Evolutionary conservation across 805 yeast genomes (phyloP).

Genomic region (Wickerhamiella sorbophila): DNA sequence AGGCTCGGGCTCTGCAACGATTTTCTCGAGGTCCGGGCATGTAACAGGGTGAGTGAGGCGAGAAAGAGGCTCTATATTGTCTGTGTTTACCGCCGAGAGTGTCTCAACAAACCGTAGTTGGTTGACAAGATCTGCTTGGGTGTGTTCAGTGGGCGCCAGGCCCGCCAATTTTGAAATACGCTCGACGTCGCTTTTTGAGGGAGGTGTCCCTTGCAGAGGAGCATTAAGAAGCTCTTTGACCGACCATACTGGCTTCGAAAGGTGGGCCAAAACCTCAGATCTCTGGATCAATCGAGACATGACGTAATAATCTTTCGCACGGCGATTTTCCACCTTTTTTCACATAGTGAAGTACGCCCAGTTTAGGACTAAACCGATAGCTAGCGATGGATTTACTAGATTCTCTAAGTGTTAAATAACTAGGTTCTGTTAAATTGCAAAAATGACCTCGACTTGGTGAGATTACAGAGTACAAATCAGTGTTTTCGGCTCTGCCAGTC

Average conservation of each 20-base stretch:
- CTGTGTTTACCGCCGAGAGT: constrained; percentile 24
- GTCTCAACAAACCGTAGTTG: constrained; percentile 29
- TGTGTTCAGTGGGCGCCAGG: background rate
- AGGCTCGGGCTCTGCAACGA: constrained; percentile 9
- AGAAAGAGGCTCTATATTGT: constrained; percentile 23
- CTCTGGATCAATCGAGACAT: background rate
- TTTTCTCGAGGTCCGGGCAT: constrained; percentile 13
- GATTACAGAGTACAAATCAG: no score
- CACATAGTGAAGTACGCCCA: no score
- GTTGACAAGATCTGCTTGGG: constrained; percentile 8
- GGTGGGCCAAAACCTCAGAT: background rate
- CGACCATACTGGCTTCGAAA: background rate
- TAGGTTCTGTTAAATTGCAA: no score
- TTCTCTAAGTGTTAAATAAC: no score
- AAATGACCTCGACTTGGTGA: no score
- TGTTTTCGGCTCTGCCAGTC: no score
- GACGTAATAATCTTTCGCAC: no score
- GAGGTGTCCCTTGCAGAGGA: background rate
- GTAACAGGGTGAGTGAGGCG: constrained; percentile 16
- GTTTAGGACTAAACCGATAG: no score
- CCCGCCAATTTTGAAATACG: constrained; percentile 1
- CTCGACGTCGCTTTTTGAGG: background rate
- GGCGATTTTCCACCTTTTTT: no score
- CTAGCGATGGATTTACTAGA: no score
- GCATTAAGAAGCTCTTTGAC: constrained; percentile 1